These are phyloP conservation scores for Cystobasidiaceae sp. DNA, from an alignment of 1,284 basidiomycete genomes.

Conservation along the genomic window DNA sequence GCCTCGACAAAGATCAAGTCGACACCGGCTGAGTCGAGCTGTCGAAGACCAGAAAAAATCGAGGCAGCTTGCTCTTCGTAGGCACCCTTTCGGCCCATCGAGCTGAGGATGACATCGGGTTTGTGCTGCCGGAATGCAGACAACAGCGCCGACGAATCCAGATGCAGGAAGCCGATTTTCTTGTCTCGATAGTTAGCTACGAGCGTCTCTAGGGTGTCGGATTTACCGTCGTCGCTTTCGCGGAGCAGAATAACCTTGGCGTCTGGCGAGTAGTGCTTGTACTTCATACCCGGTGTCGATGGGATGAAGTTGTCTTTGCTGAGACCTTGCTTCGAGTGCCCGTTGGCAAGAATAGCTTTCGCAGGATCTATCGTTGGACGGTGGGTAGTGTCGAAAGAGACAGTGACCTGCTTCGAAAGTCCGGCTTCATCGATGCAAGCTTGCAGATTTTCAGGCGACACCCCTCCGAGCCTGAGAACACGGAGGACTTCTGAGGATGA, in stretches of 20 bases:
- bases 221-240: neutral
- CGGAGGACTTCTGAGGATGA: slow-evolving; percentile 54
- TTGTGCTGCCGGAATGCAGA: neutral
- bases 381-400: slow-evolving; percentile 1
- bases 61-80: slow-evolving; percentile 69
- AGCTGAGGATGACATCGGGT: slow-evolving; percentile 42
- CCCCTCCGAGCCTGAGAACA: slow-evolving; percentile 83
- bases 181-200: neutral
- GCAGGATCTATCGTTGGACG: neutral
- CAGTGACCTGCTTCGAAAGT: slow-evolving; percentile 30
- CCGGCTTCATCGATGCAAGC: slow-evolving; percentile 52
- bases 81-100: slow-evolving; percentile 60
- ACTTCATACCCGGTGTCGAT: slow-evolving; percentile 99
- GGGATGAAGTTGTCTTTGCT: slow-evolving; percentile 55
- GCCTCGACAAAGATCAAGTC: slow-evolving; percentile 85
- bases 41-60: slow-evolving; percentile 82
- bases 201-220: neutral
- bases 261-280: slow-evolving; percentile 91
- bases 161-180: slow-evolving; percentile 20
- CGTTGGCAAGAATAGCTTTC: slow-evolving; percentile 58
- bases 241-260: slow-evolving; percentile 69
- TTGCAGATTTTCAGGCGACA: slow-evolving; percentile 83
- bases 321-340: slow-evolving; percentile 57
- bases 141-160: slow-evolving; percentile 29
- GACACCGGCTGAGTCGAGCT: slow-evolving; percentile 60